These are phyloP conservation scores for Pythium insidiosum DNA, from an alignment of 352 stramenopile species.

Conservation along the genomic window DNA sequence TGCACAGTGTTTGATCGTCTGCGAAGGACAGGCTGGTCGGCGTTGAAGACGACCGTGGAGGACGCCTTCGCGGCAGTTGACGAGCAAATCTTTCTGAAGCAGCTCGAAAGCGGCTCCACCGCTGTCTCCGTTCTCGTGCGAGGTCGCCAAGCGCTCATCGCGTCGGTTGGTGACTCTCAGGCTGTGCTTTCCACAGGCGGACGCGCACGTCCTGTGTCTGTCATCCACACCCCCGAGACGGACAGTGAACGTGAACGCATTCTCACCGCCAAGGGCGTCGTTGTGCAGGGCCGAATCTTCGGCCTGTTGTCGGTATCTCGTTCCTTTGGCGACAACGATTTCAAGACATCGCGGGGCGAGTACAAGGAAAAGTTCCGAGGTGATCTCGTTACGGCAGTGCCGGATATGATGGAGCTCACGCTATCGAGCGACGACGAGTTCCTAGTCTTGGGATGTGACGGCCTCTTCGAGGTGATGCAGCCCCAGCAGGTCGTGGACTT, in stretches of 20 bases:
- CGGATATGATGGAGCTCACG: slow-evolving; percentile 51
- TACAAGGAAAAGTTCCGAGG: slow-evolving; percentile 81
- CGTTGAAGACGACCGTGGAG: slow-evolving; percentile 14
- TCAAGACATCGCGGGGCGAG: slow-evolving; percentile 75
- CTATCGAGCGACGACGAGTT: slow-evolving; percentile 67
- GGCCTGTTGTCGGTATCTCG: slow-evolving; percentile 73
- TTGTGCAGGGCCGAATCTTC: slow-evolving; percentile 82
- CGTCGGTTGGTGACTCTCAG: slow-evolving; percentile 76
- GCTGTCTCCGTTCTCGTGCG: slow-evolving; percentile 55
- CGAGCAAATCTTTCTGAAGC: slow-evolving; percentile 58
- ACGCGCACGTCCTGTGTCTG: slow-evolving; percentile 44
- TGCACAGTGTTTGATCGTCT: slow-evolving; percentile 47
- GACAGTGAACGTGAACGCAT: slow-evolving; percentile 75
- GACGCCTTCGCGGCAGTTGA: slow-evolving; percentile 54
- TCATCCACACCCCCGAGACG: slow-evolving; percentile 58
- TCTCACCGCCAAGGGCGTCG: slow-evolving; percentile 66
- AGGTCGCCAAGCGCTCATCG: slow-evolving; percentile 39
- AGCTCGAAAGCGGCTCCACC: slow-evolving; percentile 71
- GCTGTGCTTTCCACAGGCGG: slow-evolving; percentile 61
- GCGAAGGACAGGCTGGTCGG: slow-evolving; percentile 19
- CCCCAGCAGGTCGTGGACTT: slow-evolving; percentile 80
- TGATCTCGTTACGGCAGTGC: slow-evolving; percentile 64
- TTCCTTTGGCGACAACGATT: slow-evolving; percentile 81
- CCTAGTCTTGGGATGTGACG: slow-evolving; percentile 74
- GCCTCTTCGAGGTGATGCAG: slow-evolving; percentile 81